Percentiles rank a stretch among this genome's conserved stretches.
These are phyloP conservation scores for Picea abies DNA, from an alignment of 83 land plant species.

Conservation along the genomic window DNA sequence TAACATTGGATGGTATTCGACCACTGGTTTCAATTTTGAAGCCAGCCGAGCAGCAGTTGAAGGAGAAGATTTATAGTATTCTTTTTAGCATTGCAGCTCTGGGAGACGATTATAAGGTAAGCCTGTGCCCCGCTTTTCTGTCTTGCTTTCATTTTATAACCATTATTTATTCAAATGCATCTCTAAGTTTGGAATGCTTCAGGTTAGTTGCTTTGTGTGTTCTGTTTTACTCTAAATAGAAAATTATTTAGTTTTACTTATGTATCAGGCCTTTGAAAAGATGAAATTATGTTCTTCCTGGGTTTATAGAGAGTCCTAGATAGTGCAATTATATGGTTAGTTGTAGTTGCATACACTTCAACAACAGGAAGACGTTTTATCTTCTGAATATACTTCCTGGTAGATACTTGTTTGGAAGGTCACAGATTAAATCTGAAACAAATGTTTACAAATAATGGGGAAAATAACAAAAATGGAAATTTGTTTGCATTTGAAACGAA, in stretches of 20 bases:
- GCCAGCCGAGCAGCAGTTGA: slow-evolving; percentile 19
- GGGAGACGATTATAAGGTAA: slow-evolving; percentile 38
- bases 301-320: not conserved
- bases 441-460: not conserved
- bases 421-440: not conserved
- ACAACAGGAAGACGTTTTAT: too few relatives aligned
- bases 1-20: slow-evolving; percentile 31
- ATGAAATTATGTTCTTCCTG: not conserved
- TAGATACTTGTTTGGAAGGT: not conserved
- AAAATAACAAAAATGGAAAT: not conserved
- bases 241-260: not conserved
- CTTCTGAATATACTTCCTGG: not conserved
- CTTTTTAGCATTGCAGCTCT: slow-evolving; percentile 18
- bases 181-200: not conserved
- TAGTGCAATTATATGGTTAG: slow-evolving; percentile 3
- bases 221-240: not conserved
- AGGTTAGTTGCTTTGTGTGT: not conserved
- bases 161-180: not conserved
- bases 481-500: not conserved
- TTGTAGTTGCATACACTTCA: not conserved
- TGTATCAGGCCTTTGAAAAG: not conserved
- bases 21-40: slow-evolving; percentile 27
- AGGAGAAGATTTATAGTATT: slow-evolving; percentile 25
- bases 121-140: not conserved
- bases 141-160: not conserved